phyloP scores from a whole-genome alignment of 2,329 filamentous ascomycete species.

The Huntiella savannae region DNA sequence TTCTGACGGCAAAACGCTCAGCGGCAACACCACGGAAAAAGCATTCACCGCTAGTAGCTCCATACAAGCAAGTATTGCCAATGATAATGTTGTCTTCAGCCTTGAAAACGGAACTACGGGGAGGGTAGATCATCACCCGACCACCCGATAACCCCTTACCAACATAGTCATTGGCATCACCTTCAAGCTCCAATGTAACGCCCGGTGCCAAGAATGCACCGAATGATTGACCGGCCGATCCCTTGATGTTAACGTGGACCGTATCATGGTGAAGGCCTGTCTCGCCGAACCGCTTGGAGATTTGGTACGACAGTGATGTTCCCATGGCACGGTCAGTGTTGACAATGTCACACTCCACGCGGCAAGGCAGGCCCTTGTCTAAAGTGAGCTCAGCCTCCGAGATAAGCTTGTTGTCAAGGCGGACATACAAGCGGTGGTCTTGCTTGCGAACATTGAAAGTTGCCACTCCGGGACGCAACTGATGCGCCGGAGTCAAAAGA shows the following conservation, averaged over 20 bases:
- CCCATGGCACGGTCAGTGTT: conserved; percentile 92
- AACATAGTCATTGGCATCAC: conserved; percentile 91
- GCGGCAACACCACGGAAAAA: conserved; percentile 96
- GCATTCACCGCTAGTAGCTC: conserved; percentile 74
- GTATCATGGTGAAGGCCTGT: conserved; percentile 79
- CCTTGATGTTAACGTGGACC: conserved; percentile 90
- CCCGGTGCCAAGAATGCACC: conserved; percentile 85
- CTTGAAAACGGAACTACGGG: conserved; percentile 77
- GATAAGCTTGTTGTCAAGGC: conserved; percentile 92
- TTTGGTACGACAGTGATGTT: conserved; percentile 86
- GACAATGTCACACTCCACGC: conserved; percentile 89
- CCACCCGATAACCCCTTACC: conserved; percentile 91
- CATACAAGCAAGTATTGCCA: conserved; percentile 88
- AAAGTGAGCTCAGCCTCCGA: conserved; percentile 86
- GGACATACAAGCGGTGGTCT: conserved; percentile 81
- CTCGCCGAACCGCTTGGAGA: conserved; percentile 82
- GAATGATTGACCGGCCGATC: conserved; percentile 90
- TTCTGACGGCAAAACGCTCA: conserved; percentile 89
- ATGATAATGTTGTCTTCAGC: conserved; percentile 90
- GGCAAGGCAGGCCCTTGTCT: conserved; percentile 80
- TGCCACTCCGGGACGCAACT: conserved; percentile 78
- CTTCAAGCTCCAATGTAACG: conserved; percentile 86
- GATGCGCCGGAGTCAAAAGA: conserved; percentile 88
- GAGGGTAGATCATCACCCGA: conserved; percentile 81
- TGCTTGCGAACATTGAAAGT: conserved; percentile 98